Evolutionary conservation across 2,329 filamentous ascomycete species (phyloP), one percentile per base, ranked within the genome.

Genomic region (Colletotrichum navitas): DNA sequence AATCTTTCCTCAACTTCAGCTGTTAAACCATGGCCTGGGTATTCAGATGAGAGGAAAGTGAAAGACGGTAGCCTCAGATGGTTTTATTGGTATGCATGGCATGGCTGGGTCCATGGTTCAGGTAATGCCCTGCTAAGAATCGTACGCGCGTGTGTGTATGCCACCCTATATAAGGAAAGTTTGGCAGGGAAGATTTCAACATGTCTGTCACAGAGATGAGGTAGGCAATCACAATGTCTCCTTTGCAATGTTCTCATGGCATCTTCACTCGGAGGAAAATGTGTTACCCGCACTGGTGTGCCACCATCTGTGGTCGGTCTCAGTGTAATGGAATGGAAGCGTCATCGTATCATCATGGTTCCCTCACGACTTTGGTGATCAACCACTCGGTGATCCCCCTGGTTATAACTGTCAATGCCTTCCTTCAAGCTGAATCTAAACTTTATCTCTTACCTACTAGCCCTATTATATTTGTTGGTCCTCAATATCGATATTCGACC

Each of bases 301-400:
- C 16, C 26, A 21, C 26, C 26, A 32, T 2, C 12, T 21, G 16
- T 29, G 24, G 24, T 51, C 49, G 49, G 24, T 51, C 49, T 29
- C 49, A 51, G 49, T 32, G 16, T 29, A 18, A 10, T 52, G 16
- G 49, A 32, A 21, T n/a, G 11, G 51, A 34, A 18, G 55, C 55
- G 55, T 58, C 55, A 58, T 58, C n/a, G 55, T 5, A n/a, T n/a
- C 55, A 58, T 58, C 55, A 58, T 41, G 24, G 55, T n/a, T 24
- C 29, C 14, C 55, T 18, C 34, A 39, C 11, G 11, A 14, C 32
- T 14, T 58, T 10, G n/a, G 54, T 11, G 12, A 58, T 39, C 21
- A 6, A 36, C 21, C 32, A 3, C 21, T n/a, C 11, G 29, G 51
- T 1, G 1, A 32, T 55, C 6, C 36, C 32, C 34, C 3, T 3